A percentile compares a stretch with the other conserved stretches of the same genome.
Conservation (phyloP, 805 yeast species). For the Candida andamanensis region DNA sequence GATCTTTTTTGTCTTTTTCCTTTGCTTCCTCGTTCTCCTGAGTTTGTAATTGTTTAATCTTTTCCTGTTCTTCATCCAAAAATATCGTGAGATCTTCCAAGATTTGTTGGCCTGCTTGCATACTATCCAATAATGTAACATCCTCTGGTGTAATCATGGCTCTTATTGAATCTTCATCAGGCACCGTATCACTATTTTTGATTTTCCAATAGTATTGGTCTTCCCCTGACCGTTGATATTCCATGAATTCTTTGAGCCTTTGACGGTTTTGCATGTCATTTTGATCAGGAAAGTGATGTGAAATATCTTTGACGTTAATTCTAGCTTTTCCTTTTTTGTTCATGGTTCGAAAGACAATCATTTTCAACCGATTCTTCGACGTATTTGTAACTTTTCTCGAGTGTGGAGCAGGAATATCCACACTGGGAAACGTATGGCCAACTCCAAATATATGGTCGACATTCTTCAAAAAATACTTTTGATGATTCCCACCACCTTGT, state of each 20-base stretch:
- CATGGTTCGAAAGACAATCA: constrained; percentile 87
- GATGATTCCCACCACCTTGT: constrained; percentile 73
- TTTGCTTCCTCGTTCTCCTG: constrained; percentile 38
- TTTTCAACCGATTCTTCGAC: constrained; percentile 81
- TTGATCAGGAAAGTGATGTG: constrained; percentile 92
- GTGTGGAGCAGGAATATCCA: constrained; percentile 96
- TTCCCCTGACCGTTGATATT: constrained; percentile 81
- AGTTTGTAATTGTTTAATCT: constrained; percentile 21
- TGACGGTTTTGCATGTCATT: constrained; percentile 97
- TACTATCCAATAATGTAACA: constrained; percentile 75
- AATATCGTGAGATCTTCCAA: constrained; percentile 71
- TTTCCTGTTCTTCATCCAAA: constrained; percentile 24
- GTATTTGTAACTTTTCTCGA: constrained; percentile 93
- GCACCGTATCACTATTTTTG: constrained; percentile 54
- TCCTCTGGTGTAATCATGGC: constrained; percentile 93
- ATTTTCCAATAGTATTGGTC: constrained; percentile 96
- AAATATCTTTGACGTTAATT: constrained; percentile 78
- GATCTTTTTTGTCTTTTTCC: constrained; percentile 26
- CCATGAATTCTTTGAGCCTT: constrained; percentile 95
- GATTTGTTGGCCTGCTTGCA: constrained; percentile 89
- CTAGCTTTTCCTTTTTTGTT: constrained; percentile 71
- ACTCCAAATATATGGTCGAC: constrained; percentile 76
- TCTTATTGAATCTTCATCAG: constrained; percentile 70
- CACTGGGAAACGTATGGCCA: constrained; percentile 90
- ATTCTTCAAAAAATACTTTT: constrained; percentile 61